These are phyloP conservation scores for Arxiozyma bovina DNA, from an alignment of 1,139 yeast genomes.

Conservation along the genomic window DNA sequence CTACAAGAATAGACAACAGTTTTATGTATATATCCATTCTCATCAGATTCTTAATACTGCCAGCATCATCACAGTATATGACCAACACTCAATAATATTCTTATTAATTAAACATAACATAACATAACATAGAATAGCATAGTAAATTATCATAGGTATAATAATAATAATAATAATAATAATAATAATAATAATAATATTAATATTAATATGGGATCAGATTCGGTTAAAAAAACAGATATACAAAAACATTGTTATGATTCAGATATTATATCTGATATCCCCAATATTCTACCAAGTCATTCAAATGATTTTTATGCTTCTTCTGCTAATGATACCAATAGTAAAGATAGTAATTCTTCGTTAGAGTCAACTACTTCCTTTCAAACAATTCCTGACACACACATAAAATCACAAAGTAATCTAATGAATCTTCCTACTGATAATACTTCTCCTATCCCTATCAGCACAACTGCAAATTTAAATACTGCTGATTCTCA, in stretches of 20 bases:
- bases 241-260: not conserved
- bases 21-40: no score
- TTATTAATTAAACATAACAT: no score
- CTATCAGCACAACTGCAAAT: not conserved
- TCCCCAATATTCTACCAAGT: not conserved
- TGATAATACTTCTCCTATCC: not conserved
- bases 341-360: not conserved
- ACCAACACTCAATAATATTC: no score
- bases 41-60: no score
- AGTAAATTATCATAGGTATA: no score
- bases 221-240: not conserved
- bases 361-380: not conserved
- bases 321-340: no score
- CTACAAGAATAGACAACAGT: no score
- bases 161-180: no score
- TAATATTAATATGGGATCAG: not conserved
- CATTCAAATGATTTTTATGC: not conserved
- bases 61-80: no score
- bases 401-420: not conserved
- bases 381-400: not conserved
- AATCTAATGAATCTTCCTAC: not conserved
- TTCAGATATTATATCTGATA: not conserved
- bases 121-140: no score
- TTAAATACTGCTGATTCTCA: not conserved
- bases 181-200: not conserved